Evolutionary conservation across 2,329 filamentous ascomycete species (phyloP), one percentile per base, ranked within the genome.

Genomic region (Malbranchea cinnamomea): DNA sequence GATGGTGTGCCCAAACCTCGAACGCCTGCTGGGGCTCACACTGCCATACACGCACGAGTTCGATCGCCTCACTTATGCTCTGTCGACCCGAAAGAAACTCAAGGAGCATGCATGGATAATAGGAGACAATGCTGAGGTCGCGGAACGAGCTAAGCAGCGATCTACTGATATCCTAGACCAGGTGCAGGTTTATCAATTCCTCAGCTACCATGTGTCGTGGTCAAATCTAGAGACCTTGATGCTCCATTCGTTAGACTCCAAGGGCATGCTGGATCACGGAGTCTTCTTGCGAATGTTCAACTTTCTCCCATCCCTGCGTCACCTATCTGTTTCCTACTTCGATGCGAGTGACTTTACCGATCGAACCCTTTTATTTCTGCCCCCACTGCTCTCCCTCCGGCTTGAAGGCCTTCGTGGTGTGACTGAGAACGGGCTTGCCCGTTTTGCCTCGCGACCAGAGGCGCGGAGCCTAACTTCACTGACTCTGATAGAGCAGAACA

Each of bases 71-170:
- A 67, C 60, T 7, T 58, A 71, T 42, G 67, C 68, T 2, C 43
- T 73, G 12, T 68, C 68, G 0, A 68, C 64, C 4, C 54, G 68
- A 23, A 52, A 56, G 30, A 60, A 62, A 29, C 45, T 74, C 20
- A 68, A 60, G 41, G 62, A 70, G 41, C 62, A 69, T 30, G 56
- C 61, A 2, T 74, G 69, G 69, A 48, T 70, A n/a, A 45, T 72
- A 23, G 59, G 56, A 11, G 58, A 62, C 34, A 56, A 59, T 23
- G 37, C 49, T 3, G 57, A 57, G 35, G 48, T 49, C 28, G 50
- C 36, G 29, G 45, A 58, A 44, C 29, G 54, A 46, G 47, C 56
- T 39, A 38, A 42, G 23, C 38, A 33, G 14, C 45, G 52, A 38
- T 28, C 48, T 12, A 32, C 54, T 41, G 37, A 40, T 40, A 36